Conservation (phyloP, 495 filamentous ascomycete genomes). For the Tuber magnatum region DNA sequence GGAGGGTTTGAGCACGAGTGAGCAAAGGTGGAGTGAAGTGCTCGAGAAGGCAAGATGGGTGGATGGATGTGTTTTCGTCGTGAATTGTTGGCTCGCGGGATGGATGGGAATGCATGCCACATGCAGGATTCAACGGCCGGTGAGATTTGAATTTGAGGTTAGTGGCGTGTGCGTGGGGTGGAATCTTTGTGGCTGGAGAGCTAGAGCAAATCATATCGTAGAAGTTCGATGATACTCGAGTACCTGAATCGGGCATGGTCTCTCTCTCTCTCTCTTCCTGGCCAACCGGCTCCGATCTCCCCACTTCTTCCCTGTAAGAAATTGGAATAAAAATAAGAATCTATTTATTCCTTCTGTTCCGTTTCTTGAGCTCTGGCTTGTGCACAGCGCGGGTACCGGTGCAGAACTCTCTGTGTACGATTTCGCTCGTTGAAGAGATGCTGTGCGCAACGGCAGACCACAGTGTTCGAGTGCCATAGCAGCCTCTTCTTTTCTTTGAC, state of each 20-base stretch:
- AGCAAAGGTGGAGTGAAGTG: background rate
- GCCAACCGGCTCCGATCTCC: background rate
- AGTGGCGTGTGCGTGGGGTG: background rate
- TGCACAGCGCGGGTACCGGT: background rate
- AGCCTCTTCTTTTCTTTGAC: background rate
- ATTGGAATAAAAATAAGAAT: background rate
- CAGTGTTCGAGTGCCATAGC: background rate
- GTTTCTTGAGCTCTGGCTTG: background rate
- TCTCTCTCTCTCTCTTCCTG: background rate
- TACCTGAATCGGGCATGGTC: background rate
- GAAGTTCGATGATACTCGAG: background rate
- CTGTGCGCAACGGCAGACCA: background rate
- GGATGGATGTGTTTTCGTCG: background rate
- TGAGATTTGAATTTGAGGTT: background rate
- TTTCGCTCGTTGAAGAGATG: background rate
- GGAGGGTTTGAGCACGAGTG: background rate
- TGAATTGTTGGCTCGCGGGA: background rate
- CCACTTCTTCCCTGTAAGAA: background rate
- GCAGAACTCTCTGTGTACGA: background rate
- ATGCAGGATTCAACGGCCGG: background rate
- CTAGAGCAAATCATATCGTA: too few species aligned
- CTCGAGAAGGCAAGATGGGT: background rate
- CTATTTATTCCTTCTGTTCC: background rate
- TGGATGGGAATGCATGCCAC: background rate
- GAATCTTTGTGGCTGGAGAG: background rate